These are phyloP conservation scores for Torulaspora indica DNA, from an alignment of 805 yeast genomes.

Conservation along the genomic window DNA sequence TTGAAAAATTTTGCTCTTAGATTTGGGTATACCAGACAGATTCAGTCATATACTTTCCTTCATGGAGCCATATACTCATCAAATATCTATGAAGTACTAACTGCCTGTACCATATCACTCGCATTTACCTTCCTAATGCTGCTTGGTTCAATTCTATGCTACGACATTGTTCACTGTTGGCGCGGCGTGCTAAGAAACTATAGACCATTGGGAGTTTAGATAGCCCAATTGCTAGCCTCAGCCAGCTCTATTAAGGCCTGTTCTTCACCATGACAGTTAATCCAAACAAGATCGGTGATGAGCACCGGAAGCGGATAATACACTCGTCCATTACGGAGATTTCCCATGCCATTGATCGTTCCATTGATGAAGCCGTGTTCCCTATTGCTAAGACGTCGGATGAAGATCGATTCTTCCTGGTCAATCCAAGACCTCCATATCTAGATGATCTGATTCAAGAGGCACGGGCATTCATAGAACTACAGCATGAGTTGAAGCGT, in stretches of 20 bases:
- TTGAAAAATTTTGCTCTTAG: no score
- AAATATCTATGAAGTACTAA: no score
- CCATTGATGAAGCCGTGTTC: constrained; percentile 53
- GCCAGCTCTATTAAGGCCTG: background rate
- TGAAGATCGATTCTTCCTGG: constrained; percentile 70
- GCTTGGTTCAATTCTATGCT: background rate
- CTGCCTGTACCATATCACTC: no score
- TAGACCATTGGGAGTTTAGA: background rate
- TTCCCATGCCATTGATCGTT: constrained; percentile 71
- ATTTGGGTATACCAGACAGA: background rate
- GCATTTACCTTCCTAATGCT: background rate
- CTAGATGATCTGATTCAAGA: constrained; percentile 55
- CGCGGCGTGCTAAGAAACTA: background rate
- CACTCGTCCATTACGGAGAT: constrained; percentile 71
- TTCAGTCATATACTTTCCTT: background rate
- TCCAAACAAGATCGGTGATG: background rate
- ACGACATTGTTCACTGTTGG: background rate
- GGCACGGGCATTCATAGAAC: constrained; percentile 56
- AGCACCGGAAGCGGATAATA: constrained; percentile 22
- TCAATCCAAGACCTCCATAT: constrained; percentile 70
- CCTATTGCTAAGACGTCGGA: constrained; percentile 69
- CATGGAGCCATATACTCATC: no score
- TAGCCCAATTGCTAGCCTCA: background rate
- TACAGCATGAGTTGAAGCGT: constrained; percentile 43
- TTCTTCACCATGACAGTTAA: constrained; percentile 1